Evolutionary conservation across 495 filamentous ascomycete genomes (phyloP).

Genomic region (Stereocaulon alpinum): DNA sequence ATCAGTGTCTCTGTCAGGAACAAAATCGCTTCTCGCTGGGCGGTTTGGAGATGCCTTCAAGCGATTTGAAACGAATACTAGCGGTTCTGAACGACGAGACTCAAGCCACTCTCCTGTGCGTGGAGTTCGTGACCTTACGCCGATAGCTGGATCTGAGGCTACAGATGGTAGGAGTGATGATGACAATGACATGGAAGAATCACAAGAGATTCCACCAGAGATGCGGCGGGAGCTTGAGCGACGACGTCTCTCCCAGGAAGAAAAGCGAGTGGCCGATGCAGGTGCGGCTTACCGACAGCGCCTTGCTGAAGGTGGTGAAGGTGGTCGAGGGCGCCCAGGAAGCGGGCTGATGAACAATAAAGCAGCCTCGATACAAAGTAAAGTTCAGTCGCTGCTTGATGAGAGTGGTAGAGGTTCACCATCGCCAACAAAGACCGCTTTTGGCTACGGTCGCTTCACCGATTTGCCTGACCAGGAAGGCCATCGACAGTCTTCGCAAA

Average conservation of each 20-base stretch:
- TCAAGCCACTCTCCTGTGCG: constrained; percentile 42
- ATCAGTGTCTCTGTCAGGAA: constrained; percentile 60
- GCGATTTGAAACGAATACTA: constrained; percentile 64
- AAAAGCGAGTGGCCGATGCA: constrained; percentile 81
- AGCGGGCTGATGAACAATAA: constrained; percentile 27
- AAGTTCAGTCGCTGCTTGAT: constrained; percentile 75
- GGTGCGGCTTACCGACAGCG: constrained; percentile 83
- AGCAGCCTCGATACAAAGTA: constrained; percentile 77
- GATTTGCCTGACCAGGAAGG: constrained; percentile 31
- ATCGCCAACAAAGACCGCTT: constrained; percentile 57
- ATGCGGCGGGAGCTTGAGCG: constrained; percentile 86
- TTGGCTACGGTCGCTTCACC: constrained; percentile 81
- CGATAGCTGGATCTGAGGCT: constrained; percentile 67
- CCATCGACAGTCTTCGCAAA: not conserved
- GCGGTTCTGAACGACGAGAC: constrained; percentile 37
- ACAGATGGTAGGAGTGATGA: constrained; percentile 62
- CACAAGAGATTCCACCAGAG: constrained; percentile 73
- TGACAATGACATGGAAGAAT: constrained; percentile 48
- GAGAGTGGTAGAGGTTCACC: constrained; percentile 55
- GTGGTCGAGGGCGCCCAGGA: constrained; percentile 40
- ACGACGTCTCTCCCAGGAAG: constrained; percentile 72
- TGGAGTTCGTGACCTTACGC: constrained; percentile 44
- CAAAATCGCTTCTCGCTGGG: constrained; percentile 77
- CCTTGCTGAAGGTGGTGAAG: constrained; percentile 52
- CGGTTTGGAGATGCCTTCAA: constrained; percentile 96